Evolutionary conservation across 495 filamentous ascomycete genomes (phyloP).

Genomic region (Aspergillus heteromorphus): DNA sequence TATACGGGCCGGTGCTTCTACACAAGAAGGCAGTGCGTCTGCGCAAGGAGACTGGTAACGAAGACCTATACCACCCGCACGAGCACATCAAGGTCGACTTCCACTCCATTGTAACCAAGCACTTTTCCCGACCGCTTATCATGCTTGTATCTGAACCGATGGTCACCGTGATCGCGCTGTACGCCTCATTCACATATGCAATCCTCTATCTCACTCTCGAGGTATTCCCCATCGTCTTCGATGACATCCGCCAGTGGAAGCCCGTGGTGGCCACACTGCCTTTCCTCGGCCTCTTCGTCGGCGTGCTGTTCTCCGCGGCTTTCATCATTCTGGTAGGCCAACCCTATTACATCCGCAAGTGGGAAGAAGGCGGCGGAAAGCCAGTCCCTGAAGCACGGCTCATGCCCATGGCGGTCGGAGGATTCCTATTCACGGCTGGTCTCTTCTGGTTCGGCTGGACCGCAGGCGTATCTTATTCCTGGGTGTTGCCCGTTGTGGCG

Average conservation of each 20-base stretch:
- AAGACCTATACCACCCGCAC: constrained; percentile 35
- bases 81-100: constrained; percentile 33
- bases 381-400: constrained; percentile 30
- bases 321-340: constrained; percentile 23
- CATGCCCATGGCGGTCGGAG: constrained; percentile 46
- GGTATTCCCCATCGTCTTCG: constrained; percentile 30
- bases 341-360: constrained; percentile 20
- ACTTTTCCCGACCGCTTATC: constrained; percentile 30
- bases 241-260: constrained; percentile 22
- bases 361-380: constrained; percentile 13
- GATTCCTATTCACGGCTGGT: constrained; percentile 40
- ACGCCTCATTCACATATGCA: constrained; percentile 33
- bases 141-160: constrained; percentile 40
- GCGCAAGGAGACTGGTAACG: constrained; percentile 27
- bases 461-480: constrained; percentile 20
- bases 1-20: constrained; percentile 28
- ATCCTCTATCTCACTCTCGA: constrained; percentile 31
- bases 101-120: constrained; percentile 25
- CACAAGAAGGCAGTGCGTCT: constrained; percentile 27
- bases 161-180: constrained; percentile 32
- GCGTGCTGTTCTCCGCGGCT: constrained; percentile 19
- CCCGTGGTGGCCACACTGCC: constrained; percentile 20
- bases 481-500: constrained; percentile 18
- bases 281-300: constrained; percentile 27
- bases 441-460: constrained; percentile 45